Conservation (phyloP, 768 basidiomycete species). For the Fibroporia radiculosa region DNA sequence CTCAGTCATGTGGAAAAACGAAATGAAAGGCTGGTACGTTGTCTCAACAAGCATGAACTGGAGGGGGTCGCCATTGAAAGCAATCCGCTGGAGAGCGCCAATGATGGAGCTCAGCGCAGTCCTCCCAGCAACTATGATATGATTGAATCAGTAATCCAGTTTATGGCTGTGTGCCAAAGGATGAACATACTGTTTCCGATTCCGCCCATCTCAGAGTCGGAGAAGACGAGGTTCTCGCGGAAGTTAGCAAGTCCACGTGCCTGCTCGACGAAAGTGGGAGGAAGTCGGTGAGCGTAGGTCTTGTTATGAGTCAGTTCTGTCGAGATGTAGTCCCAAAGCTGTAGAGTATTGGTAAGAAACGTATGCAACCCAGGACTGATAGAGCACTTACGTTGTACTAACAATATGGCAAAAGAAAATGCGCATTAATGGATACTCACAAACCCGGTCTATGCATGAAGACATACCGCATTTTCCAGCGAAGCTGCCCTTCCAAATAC, state of each 20-base stretch:
- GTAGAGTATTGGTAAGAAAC: slow-evolving; percentile 2
- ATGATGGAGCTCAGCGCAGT: slow-evolving; percentile 70
- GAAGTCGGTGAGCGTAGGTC: slow-evolving; percentile 71
- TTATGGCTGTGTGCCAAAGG: too few species aligned
- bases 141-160: too few species aligned
- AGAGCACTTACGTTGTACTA: slow-evolving; percentile 67
- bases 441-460: not conserved
- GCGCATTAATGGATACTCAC: too few species aligned
- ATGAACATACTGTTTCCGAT: slow-evolving; percentile 68
- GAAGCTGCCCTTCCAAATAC: slow-evolving; percentile 60
- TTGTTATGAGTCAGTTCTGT: slow-evolving; percentile 75
- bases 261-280: slow-evolving; percentile 71
- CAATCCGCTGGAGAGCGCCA: slow-evolving; percentile 64
- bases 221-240: slow-evolving; percentile 75
- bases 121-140: slow-evolving; percentile 64
- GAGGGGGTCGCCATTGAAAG: slow-evolving; percentile 72
- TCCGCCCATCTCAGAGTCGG: slow-evolving; percentile 47
- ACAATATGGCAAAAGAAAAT: slow-evolving; percentile 8
- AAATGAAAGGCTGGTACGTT: slow-evolving; percentile 88
- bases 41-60: slow-evolving; percentile 73
- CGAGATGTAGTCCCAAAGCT: slow-evolving; percentile 77
- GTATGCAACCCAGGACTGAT: not conserved
- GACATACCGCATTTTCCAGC: slow-evolving; percentile 62
- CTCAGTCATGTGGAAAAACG: slow-evolving; percentile 75
- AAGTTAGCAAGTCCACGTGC: slow-evolving; percentile 69